Conservation (phyloP, 1,139 yeast genomes). For the Nadsonia commutata region DNA sequence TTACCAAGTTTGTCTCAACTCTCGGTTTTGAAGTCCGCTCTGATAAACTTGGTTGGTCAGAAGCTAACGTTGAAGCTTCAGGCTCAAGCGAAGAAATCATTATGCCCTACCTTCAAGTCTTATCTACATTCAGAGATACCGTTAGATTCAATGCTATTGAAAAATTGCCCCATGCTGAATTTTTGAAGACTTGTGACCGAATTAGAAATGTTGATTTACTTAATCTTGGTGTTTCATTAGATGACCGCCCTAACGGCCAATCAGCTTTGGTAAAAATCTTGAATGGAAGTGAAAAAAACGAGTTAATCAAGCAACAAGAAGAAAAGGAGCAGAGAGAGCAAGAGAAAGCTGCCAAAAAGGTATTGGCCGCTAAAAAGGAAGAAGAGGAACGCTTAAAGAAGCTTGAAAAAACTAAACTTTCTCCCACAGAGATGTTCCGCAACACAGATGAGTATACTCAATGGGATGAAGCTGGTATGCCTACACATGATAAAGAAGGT, state of each 20-base stretch:
- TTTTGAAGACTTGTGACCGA: conserved; percentile 45
- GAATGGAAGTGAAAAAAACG: conserved; percentile 51
- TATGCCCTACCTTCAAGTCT: conserved; percentile 63
- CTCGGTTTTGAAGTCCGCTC: conserved; percentile 62
- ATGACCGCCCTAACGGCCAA: conserved; percentile 68
- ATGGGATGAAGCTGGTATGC: conserved; percentile 82
- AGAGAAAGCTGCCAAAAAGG: conserved; percentile 32
- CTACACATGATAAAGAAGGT: conserved; percentile 62
- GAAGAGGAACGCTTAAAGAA: conserved; percentile 41
- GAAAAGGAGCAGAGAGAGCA: conserved; percentile 42
- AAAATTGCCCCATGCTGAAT: conserved; percentile 38
- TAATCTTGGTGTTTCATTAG: conserved; percentile 66
- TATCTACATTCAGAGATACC: conserved; percentile 68
- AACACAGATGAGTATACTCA: conserved; percentile 38
- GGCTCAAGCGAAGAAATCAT: conserved; percentile 48
- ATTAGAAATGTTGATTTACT: conserved; percentile 52
- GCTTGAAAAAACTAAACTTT: conserved; percentile 49
- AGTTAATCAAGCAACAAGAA: conserved; percentile 41
- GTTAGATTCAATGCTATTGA: conserved; percentile 62
- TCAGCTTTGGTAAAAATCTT: conserved; percentile 73
- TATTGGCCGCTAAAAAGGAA: conserved; percentile 22
- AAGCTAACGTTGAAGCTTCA: conserved; percentile 15
- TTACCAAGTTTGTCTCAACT: conserved; percentile 52
- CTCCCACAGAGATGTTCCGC: conserved; percentile 63
- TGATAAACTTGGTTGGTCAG: conserved; percentile 72